phyloP scores from a whole-genome alignment of 2,329 filamentous ascomycete genomes.

The Fusarium heterosporum region DNA sequence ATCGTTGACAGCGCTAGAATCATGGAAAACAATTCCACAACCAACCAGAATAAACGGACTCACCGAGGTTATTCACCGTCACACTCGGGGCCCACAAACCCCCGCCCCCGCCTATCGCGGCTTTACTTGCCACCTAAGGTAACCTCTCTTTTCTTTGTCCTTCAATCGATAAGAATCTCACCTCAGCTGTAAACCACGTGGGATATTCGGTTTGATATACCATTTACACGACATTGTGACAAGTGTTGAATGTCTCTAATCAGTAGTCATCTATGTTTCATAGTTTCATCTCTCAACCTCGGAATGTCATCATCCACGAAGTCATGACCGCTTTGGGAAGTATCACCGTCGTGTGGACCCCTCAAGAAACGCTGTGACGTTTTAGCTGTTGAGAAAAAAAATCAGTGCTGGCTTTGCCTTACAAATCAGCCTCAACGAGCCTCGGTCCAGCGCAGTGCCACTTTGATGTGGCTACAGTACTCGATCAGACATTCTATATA shows the following conservation, averaged over 20 bases:
- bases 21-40: conserved; percentile 19
- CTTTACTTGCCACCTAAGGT: background rate
- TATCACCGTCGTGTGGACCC: conserved; percentile 34
- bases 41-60: conserved; percentile 24
- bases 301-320: conserved; percentile 13
- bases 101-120: background rate
- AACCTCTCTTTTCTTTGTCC: background rate
- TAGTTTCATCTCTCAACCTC: background rate
- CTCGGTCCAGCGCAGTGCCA: conserved; percentile 24
- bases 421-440: conserved; percentile 29
- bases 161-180: background rate
- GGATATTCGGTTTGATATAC: background rate
- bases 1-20: conserved; percentile 24
- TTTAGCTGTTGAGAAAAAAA: conserved; percentile 15
- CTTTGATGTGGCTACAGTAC: conserved; percentile 18
- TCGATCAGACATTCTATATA: conserved; percentile 2
- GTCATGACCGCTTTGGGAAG: conserved; percentile 36
- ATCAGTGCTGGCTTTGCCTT: conserved; percentile 19
- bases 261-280: background rate
- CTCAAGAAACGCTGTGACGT: conserved; percentile 23
- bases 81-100: background rate
- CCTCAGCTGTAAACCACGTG: background rate
- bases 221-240: background rate
- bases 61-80: conserved; percentile 12
- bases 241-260: background rate